Conservation (phyloP, 179 eudicot genomes). For the Spergularia azorica region DNA sequence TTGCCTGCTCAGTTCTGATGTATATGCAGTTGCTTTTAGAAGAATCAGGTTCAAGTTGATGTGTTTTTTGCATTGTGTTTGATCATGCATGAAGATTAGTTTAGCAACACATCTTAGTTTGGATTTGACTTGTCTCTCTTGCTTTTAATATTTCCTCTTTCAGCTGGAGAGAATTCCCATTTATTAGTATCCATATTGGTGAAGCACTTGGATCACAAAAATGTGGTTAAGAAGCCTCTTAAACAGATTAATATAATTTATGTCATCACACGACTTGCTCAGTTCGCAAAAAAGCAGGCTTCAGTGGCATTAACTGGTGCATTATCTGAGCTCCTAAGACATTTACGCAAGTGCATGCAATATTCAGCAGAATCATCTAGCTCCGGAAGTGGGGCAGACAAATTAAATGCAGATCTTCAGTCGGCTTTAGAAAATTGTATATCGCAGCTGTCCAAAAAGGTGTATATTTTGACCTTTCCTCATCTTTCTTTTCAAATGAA, state of each 20-base stretch:
- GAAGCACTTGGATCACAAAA: slow-evolving; percentile 86
- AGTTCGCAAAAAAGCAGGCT: slow-evolving; percentile 53
- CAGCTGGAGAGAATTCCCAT: slow-evolving; percentile 65
- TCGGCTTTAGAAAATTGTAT: slow-evolving; percentile 75
- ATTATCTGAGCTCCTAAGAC: slow-evolving; percentile 65
- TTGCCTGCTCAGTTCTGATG: slow-evolving; percentile 68
- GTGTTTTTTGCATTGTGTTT: slow-evolving; percentile 3
- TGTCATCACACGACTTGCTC: slow-evolving; percentile 58
- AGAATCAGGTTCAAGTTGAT: slow-evolving; percentile 60
- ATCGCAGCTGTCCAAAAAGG: slow-evolving; percentile 70
- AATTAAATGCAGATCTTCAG: slow-evolving; percentile 65
- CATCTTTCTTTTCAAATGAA: neutral
- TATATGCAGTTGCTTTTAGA: slow-evolving; percentile 69
- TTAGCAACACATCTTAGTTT: slow-evolving; percentile 4
- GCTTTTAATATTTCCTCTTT: slow-evolving; percentile 8
- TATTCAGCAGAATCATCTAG: slow-evolving; percentile 56
- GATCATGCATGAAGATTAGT: neutral
- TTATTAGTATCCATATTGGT: slow-evolving; percentile 64
- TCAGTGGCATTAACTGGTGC: slow-evolving; percentile 74
- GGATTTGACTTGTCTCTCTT: slow-evolving; percentile 11
- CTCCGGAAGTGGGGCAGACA: slow-evolving; percentile 44
- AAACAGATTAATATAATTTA: slow-evolving; percentile 65
- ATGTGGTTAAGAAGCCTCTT: slow-evolving; percentile 61
- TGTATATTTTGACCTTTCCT: slow-evolving; percentile 27
- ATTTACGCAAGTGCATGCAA: slow-evolving; percentile 80